These are phyloP conservation scores for Wickerhamomyces mucosus DNA, from an alignment of 805 yeast species.

Conservation along the genomic window DNA sequence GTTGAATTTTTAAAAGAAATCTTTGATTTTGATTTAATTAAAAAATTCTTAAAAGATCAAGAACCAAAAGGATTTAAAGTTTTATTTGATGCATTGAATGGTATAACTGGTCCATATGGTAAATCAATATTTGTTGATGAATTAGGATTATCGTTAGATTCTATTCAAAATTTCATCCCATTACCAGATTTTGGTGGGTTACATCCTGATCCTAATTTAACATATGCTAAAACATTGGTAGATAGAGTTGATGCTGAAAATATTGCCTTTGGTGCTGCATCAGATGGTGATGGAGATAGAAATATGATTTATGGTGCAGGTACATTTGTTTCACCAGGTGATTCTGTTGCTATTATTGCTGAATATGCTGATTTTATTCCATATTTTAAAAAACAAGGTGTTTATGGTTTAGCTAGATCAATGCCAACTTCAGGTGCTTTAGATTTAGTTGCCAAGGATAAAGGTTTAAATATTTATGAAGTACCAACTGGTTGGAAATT, in stretches of 20 bases:
- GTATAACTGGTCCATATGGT: slow-evolving; percentile 97
- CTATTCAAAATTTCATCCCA: slow-evolving; percentile 74
- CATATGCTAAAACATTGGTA: slow-evolving; percentile 85
- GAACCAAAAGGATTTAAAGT: slow-evolving; percentile 48
- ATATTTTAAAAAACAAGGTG: slow-evolving; percentile 79
- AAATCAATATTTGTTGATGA: slow-evolving; percentile 74
- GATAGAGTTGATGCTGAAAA: slow-evolving; percentile 71
- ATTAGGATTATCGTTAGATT: slow-evolving; percentile 60
- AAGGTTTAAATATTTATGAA: slow-evolving; percentile 73
- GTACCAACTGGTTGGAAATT: slow-evolving; percentile 99
- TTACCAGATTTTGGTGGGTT: slow-evolving; percentile 92
- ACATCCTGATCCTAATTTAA: slow-evolving; percentile 96
- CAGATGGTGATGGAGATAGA: slow-evolving; percentile 99
- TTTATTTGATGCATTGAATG: slow-evolving; percentile 84
- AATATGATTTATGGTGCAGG: slow-evolving; percentile 96
- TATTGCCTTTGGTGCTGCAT: slow-evolving; percentile 94
- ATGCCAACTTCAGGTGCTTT: slow-evolving; percentile 97
- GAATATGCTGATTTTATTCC: slow-evolving; percentile 90
- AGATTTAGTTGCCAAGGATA: slow-evolving; percentile 77
- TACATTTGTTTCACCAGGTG: slow-evolving; percentile 96
- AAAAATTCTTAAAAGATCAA: slow-evolving; percentile 48
- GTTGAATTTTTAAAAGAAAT: slow-evolving; percentile 72
- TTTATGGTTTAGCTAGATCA: slow-evolving; percentile 88
- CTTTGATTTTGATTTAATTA: slow-evolving; percentile 80
- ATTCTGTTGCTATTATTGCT: slow-evolving; percentile 93